Base-by-base conservation (phyloP, 345 rosid species). In the Brassica incana region DNA sequence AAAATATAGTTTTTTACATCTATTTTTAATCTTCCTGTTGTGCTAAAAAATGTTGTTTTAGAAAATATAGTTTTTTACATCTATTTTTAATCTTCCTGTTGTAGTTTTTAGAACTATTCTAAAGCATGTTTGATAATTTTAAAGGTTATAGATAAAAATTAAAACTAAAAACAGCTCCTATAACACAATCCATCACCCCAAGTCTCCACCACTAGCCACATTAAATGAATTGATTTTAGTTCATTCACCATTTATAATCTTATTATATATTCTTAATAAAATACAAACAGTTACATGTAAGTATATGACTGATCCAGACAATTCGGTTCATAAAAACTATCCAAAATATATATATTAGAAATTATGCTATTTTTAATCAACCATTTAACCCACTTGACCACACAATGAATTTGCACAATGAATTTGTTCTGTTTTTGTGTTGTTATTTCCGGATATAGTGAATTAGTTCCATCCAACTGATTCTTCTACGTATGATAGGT, bases 191-290 rank as follows among this genome's bases (percentile, higher is more conserved):
- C 30, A 27, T 4, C 30, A 27, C 30, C 30, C 30, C 30, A 27
- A 27, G 30, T 75, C 30, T 67, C 72, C 14, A 68, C 33, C 3
- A 40, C 43, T 68, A 76, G 30, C 69, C 69, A 76, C 38, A n/a
- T 50, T n/a, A 33, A 10, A 67, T 67, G 73, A 15, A 6, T 29
- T 11, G 43, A 58, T 35, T 18, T 8, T 33, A 66, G 70, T 66
- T 66, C 14, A 38, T 66, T 66, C 29, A 18, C 30, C 30, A 33
- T 8, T 32, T 2, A 64, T 7, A 32, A 27, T 69, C 10, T 9
- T 29, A 29, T 16, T 56, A 27, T 33, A 71, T 54, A 16, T 30
- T 71, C 18, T 6, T 54, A 54, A 9, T 16, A 54, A 70, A 32
- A 50, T 5, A 48, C 50, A 38, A 8, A 20, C 23, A 20, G 23